Percentiles rank a stretch among this genome's conserved stretches.
These are phyloP conservation scores for Phytopythium montanum DNA, from an alignment of 352 stramenopile genomes.

Conservation along the genomic window DNA sequence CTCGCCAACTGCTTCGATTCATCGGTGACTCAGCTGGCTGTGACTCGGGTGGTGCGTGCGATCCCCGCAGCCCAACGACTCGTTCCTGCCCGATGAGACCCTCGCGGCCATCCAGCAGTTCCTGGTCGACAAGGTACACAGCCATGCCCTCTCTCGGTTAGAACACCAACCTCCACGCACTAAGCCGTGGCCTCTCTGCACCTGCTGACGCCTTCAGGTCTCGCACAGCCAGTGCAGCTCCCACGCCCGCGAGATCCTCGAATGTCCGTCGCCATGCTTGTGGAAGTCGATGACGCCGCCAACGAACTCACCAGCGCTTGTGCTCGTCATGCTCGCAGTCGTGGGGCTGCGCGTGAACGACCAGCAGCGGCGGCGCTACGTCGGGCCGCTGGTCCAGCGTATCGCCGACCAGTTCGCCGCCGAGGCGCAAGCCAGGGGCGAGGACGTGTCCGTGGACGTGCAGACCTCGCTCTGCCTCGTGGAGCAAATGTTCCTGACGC, in stretches of 20 bases:
- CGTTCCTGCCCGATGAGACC: slow-evolving; percentile 21
- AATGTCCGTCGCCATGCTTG: slow-evolving; percentile 29
- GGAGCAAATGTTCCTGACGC: slow-evolving; percentile 52
- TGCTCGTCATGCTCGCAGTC: slow-evolving; percentile 15
- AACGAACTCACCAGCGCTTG: not conserved
- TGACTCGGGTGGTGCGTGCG: not conserved
- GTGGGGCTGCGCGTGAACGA: slow-evolving; percentile 32
- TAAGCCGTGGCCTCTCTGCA: not conserved
- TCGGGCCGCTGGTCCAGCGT: slow-evolving; percentile 35
- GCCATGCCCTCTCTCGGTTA: not conserved
- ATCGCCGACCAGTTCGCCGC: slow-evolving; percentile 32
- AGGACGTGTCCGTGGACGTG: slow-evolving; percentile 54
- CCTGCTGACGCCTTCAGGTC: slow-evolving; percentile 23
- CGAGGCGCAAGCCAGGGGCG: slow-evolving; percentile 18
- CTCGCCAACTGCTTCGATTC: not conserved
- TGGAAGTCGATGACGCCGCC: not conserved
- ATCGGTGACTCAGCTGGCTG: not conserved
- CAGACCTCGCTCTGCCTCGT: slow-evolving; percentile 67
- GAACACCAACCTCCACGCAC: not conserved
- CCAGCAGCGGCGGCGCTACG: slow-evolving; percentile 28
- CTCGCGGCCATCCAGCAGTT: slow-evolving; percentile 29
- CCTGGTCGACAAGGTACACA: slow-evolving; percentile 27
- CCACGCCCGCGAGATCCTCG: slow-evolving; percentile 44
- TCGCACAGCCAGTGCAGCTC: slow-evolving; percentile 48
- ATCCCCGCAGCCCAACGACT: slow-evolving; percentile 13